phyloP scores from a whole-genome alignment of 495 filamentous ascomycete species.

The Barbatosphaeria neglecta region DNA sequence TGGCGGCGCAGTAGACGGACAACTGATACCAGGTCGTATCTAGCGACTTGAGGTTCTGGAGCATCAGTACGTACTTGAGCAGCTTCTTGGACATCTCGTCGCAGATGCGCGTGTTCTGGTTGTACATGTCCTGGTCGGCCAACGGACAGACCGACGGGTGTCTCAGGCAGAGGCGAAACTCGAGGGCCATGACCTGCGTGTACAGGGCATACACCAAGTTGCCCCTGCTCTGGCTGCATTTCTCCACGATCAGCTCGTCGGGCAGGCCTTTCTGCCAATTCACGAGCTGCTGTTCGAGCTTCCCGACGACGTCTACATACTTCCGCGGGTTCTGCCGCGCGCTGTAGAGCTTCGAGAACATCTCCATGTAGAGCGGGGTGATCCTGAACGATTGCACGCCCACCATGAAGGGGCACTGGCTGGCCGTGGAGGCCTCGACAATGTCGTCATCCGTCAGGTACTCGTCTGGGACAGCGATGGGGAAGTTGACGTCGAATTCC shows the following conservation, averaged over 20 bases:
- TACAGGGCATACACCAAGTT: slow-evolving; percentile 41
- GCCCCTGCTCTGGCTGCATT: slow-evolving; percentile 40
- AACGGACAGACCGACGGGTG: slow-evolving; percentile 63
- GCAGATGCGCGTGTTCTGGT: slow-evolving; percentile 55
- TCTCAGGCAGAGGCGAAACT: slow-evolving; percentile 43
- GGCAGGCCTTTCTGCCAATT: slow-evolving; percentile 47
- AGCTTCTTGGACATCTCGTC: slow-evolving; percentile 53
- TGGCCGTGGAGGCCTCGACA: slow-evolving; percentile 32
- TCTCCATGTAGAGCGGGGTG: slow-evolving; percentile 51
- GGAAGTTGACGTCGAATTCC: slow-evolving; percentile 68
- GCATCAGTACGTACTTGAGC: slow-evolving; percentile 43
- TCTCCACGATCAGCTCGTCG: slow-evolving; percentile 33
- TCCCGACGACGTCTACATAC: slow-evolving; percentile 50
- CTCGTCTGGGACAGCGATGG: slow-evolving; percentile 56
- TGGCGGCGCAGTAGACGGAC: slow-evolving; percentile 59
- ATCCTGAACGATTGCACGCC: slow-evolving; percentile 51
- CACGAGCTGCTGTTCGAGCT: slow-evolving; percentile 49
- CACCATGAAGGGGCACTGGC: slow-evolving; percentile 51
- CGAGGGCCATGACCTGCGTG: slow-evolving; percentile 31
- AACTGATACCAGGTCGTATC: slow-evolving; percentile 73
- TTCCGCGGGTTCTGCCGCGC: slow-evolving; percentile 43
- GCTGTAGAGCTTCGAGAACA: slow-evolving; percentile 61
- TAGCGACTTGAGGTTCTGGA: slow-evolving; percentile 53
- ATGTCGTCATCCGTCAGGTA: slow-evolving; percentile 42
- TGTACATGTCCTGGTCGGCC: slow-evolving; percentile 44